Conservation (phyloP, 2,329 filamentous ascomycete genomes). For the Chaetothyriales sp. region DNA sequence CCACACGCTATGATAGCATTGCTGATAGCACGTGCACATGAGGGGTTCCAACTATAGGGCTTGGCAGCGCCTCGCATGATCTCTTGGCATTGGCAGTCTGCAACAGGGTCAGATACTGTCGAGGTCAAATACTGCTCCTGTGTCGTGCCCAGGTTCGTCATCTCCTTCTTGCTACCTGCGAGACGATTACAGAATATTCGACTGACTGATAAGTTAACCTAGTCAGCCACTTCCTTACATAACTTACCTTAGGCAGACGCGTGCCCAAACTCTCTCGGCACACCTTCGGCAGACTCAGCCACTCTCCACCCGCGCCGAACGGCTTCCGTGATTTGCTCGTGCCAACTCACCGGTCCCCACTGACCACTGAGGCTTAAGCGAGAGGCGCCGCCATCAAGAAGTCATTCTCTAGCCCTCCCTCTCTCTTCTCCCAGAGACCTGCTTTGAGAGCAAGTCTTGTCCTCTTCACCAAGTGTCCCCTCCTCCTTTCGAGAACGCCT, state of each 20-base stretch:
- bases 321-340: background rate
- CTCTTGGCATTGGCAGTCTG: background rate
- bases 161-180: background rate
- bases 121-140: background rate
- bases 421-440: slow-evolving; percentile 5
- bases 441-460: slow-evolving; percentile 14
- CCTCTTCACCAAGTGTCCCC: slow-evolving; percentile 6
- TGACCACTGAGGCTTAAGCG: background rate
- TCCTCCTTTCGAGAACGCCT: slow-evolving; percentile 9
- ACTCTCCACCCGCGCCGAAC: background rate
- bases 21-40: background rate
- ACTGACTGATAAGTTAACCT: background rate
- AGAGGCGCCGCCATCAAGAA: background rate
- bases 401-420: background rate
- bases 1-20: background rate
- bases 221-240: background rate
- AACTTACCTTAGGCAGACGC: background rate
- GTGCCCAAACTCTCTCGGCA: background rate
- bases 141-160: background rate
- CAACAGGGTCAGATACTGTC: background rate
- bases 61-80: background rate
- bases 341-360: background rate
- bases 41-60: background rate
- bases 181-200: background rate
- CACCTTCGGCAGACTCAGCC: background rate